These are phyloP conservation scores for Chiua virens DNA, from an alignment of 768 basidiomycete species.

Conservation along the genomic window DNA sequence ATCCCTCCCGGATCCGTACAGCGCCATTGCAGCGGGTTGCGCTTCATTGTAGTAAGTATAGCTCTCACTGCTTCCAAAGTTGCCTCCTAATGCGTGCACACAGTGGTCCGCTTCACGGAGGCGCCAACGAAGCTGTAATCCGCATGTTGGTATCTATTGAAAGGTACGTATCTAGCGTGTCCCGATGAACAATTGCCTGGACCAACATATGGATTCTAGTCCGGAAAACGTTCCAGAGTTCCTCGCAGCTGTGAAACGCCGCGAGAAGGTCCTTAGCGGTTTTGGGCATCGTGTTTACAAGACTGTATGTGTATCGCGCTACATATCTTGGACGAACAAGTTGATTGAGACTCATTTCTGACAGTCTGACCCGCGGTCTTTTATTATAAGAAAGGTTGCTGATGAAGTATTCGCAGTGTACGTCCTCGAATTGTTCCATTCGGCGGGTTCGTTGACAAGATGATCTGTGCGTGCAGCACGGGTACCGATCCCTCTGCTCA, in stretches of 20 bases:
- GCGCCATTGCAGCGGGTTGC: conserved; percentile 84
- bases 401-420: conserved; percentile 91
- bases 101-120: conserved; percentile 48
- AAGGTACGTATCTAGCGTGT: conserved; percentile 44
- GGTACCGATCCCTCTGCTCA: conserved; percentile 81
- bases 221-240: conserved; percentile 85
- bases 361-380: conserved; percentile 87
- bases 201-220: conserved; percentile 33
- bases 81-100: not conserved
- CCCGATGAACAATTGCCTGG: not conserved
- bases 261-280: conserved; percentile 86
- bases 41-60: conserved; percentile 82
- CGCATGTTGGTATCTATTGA: conserved; percentile 91
- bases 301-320: conserved; percentile 45
- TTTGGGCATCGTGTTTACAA: conserved; percentile 88
- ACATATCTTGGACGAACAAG: not conserved
- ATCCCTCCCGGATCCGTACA: conserved; percentile 89
- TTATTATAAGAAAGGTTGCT: conserved; percentile 87
- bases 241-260: conserved; percentile 81
- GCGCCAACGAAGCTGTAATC: conserved; percentile 93
- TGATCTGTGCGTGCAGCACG: conserved; percentile 47
- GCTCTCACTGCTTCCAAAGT: not conserved
- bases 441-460: not conserved
- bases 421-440: conserved; percentile 21
- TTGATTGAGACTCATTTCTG: not conserved